Percentiles rank a stretch among this genome's conserved stretches.
Conservation (phyloP, 129 eudicot species). For the Flaveria linearis region DNA sequence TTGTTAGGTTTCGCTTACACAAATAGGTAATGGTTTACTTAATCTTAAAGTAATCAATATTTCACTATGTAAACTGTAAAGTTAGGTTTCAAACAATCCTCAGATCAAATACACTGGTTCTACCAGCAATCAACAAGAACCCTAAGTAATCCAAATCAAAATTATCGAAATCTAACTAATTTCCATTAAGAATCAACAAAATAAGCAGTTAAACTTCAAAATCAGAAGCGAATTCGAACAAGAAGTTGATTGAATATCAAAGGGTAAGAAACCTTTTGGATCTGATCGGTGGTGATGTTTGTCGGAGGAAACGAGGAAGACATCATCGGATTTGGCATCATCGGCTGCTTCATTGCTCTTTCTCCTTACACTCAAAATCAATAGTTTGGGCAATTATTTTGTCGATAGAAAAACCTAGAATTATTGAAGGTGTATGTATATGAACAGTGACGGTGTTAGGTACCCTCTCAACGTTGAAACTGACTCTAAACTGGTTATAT, state of each 20-base stretch:
- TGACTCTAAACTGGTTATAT: background rate
- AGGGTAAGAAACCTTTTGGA: constrained; percentile 65
- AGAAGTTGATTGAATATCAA: constrained; percentile 2
- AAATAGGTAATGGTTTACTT: background rate
- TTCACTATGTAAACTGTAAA: background rate
- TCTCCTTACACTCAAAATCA: background rate
- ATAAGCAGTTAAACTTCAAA: background rate
- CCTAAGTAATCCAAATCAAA: constrained; percentile 15
- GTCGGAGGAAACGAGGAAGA: constrained; percentile 75
- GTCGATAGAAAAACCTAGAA: constrained; percentile 21
- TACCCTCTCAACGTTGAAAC: constrained; percentile 12
- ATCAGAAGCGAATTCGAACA: background rate
- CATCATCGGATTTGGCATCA: constrained; percentile 53
- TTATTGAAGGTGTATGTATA: background rate
- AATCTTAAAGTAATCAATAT: background rate
- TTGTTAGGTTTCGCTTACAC: background rate
- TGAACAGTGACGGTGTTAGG: constrained; percentile 24
- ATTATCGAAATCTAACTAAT: constrained; percentile 3
- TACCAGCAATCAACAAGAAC: constrained; percentile 9
- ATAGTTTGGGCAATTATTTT: background rate
- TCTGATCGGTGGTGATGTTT: constrained; percentile 90
- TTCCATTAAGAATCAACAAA: background rate
- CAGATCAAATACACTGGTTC: background rate
- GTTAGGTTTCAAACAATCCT: background rate
- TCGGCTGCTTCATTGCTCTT: constrained; percentile 58